A percentile compares a stretch with the other conserved stretches of the same genome.
Conservation (phyloP, 352 stramenopile genomes). For the Pelagophyceae sp. region DNA sequence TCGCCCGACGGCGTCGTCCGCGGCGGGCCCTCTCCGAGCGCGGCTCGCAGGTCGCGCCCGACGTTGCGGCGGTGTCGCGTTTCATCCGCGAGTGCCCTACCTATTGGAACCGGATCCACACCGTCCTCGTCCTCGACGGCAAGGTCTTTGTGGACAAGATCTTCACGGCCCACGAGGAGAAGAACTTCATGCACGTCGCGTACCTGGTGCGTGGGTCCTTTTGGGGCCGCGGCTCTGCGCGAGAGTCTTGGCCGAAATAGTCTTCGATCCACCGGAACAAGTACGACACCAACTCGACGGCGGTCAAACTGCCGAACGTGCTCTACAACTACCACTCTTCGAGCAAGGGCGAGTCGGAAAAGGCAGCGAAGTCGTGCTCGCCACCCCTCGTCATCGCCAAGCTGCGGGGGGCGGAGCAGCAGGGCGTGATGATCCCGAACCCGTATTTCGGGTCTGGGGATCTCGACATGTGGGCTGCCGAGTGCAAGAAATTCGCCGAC, state of each 20-base stretch:
- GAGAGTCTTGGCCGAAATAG: too few species aligned
- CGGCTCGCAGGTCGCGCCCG: too few species aligned
- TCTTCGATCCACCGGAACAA: too few species aligned
- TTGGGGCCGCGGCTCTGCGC: not conserved
- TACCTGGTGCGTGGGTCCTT: not conserved
- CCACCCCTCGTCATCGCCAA: slow-evolving; percentile 7
- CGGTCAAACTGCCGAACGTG: not conserved
- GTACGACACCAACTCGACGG: too few species aligned
- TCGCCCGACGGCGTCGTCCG: too few species aligned
- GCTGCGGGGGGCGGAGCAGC: not conserved
- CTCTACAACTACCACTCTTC: not conserved
- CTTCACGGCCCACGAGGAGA: not conserved
- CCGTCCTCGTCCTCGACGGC: not conserved
- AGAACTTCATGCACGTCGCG: not conserved
- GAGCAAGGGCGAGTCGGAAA: not conserved
- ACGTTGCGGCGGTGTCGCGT: too few species aligned
- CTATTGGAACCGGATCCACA: too few species aligned
- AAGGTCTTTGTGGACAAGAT: not conserved
- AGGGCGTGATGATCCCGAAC: not conserved
- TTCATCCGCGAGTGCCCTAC: too few species aligned
- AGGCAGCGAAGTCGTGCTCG: not conserved
- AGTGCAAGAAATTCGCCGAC: not conserved
- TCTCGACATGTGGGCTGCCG: not conserved
- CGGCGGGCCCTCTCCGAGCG: too few species aligned
- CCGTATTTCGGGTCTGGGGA: not conserved